phyloP scores from a whole-genome alignment of 2,329 filamentous ascomycete genomes.

The Apiospora aurea region DNA sequence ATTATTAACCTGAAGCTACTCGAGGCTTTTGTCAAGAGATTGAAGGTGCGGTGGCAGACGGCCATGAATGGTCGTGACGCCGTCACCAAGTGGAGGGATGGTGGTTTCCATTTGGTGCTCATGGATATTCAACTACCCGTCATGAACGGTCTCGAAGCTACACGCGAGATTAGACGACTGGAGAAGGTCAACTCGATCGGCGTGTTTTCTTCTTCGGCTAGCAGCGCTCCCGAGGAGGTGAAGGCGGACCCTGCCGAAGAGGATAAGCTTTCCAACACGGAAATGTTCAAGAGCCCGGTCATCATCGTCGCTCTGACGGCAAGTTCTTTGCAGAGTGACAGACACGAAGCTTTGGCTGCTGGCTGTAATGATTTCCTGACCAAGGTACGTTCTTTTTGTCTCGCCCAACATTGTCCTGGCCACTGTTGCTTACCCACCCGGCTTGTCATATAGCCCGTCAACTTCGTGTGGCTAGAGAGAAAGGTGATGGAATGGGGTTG shows the following conservation, averaged over 20 bases:
- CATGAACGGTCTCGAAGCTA: slow-evolving; percentile 95
- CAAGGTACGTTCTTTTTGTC: slow-evolving; percentile 67
- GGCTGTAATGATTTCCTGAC: slow-evolving; percentile 99
- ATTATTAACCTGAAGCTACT: slow-evolving; percentile 95
- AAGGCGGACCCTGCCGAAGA: slow-evolving; percentile 62
- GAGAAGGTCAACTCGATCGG: slow-evolving; percentile 93
- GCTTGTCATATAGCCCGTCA: slow-evolving; percentile 76
- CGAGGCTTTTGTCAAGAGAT: slow-evolving; percentile 92
- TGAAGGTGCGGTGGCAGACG: slow-evolving; percentile 97
- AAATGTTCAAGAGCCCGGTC: slow-evolving; percentile 92
- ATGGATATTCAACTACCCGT: slow-evolving; percentile 99
- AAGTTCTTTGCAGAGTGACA: slow-evolving; percentile 91
- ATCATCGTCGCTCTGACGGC: slow-evolving; percentile 98
- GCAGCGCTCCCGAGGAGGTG: slow-evolving; percentile 58
- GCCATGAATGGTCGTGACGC: slow-evolving; percentile 95
- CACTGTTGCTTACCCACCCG: slow-evolving; percentile 1
- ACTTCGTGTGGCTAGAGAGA: slow-evolving; percentile 95
- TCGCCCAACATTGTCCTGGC: background rate
- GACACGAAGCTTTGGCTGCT: slow-evolving; percentile 91
- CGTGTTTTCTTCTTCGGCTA: slow-evolving; percentile 78
- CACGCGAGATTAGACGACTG: slow-evolving; percentile 88
- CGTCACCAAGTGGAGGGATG: slow-evolving; percentile 89
- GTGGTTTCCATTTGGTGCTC: slow-evolving; percentile 93
- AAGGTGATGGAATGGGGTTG: slow-evolving; percentile 99
- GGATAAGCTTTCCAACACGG: slow-evolving; percentile 71